Base-by-base conservation (phyloP, 495 filamentous ascomycete species). In the Xylaria flabelliformis region DNA sequence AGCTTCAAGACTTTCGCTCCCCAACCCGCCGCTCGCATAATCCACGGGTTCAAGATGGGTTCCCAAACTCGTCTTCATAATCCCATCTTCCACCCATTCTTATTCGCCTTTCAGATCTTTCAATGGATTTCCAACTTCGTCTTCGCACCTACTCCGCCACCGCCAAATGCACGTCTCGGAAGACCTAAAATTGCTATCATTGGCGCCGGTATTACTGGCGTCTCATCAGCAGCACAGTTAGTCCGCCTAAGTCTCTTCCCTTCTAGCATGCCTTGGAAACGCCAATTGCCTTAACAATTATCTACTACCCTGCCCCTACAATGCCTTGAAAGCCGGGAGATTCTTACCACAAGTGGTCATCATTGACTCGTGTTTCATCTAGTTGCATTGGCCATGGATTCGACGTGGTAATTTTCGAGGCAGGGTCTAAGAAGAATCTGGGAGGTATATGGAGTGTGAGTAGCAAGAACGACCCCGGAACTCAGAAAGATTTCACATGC, bases 391-490 rank as follows among this genome's bases (percentile, higher is more conserved):
- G 93, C 15, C 93, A 97, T 89, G 92, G 93, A 59, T 94, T 95
- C 70, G 93, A 96, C 77, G 91, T 93, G 5, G 83, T 85, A 36
- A 87, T 97, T 44, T 95, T 97, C 73, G 93, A 96, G 76, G 86
- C 88, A 3, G 90, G 92, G 34, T 74, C 85, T 4, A 82, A 87
- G 68, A 83, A 90, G 8, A 84, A 87, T 36, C 73, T 95, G 4
- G 94, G 93, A 58, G 94, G 93, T 2, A 97, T 97, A 46, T 97
- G 93, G 93, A 93, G 90, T 78, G 91, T 93, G 80, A 80, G 89
- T 81, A 46, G 70, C 46, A 15, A 6, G 7, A 15, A 8, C 0
- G 6, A 21, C 44, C 2, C n/a, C 13, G 4, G 42, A 0, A 39
- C 0, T 36, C 7, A 9, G n/a, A 61, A 36, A 15, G 41, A 26